A percentile compares a stretch with the other conserved stretches of the same genome.
Evolutionary conservation across 345 rosid species (phyloP).

Genomic region (Carallia brachiata): DNA sequence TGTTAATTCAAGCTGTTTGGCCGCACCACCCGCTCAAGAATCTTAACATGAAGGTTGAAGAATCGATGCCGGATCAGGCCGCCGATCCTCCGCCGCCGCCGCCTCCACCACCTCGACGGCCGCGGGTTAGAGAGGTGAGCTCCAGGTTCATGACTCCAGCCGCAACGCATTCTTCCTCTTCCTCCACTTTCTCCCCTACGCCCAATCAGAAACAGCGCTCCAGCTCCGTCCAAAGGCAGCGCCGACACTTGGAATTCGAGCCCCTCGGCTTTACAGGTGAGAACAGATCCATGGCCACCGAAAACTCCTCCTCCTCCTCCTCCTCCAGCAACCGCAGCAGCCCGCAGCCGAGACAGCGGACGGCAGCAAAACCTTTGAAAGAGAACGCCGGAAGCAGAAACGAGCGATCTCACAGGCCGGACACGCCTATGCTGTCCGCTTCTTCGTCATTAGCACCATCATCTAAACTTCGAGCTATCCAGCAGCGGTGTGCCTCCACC

Average conservation of each 20-base stretch:
- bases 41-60: background rate
- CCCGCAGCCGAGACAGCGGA: conserved; percentile 9
- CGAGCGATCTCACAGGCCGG: conserved; percentile 28
- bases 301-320: conserved; percentile 31
- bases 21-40: too few relatives aligned
- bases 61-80: background rate
- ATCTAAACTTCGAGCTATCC: conserved; percentile 32
- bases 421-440: conserved; percentile 26
- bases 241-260: conserved; percentile 38
- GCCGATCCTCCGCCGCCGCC: background rate
- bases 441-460: conserved; percentile 13
- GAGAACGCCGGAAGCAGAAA: conserved; percentile 28
- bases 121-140: conserved; percentile 21
- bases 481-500: conserved; percentile 25
- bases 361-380: conserved; percentile 23
- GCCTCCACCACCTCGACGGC: conserved; percentile 13
- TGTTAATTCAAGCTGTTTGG: too few relatives aligned
- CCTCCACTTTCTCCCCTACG: conserved; percentile 19
- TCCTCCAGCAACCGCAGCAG: conserved; percentile 11
- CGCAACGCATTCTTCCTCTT: conserved; percentile 11
- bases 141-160: conserved; percentile 23
- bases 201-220: conserved; percentile 37
- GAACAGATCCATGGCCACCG: background rate
- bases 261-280: background rate
- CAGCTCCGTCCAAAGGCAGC: conserved; percentile 46